These are phyloP conservation scores for Capronia americana DNA, from an alignment of 2,329 filamentous ascomycete species.

Conservation along the genomic window DNA sequence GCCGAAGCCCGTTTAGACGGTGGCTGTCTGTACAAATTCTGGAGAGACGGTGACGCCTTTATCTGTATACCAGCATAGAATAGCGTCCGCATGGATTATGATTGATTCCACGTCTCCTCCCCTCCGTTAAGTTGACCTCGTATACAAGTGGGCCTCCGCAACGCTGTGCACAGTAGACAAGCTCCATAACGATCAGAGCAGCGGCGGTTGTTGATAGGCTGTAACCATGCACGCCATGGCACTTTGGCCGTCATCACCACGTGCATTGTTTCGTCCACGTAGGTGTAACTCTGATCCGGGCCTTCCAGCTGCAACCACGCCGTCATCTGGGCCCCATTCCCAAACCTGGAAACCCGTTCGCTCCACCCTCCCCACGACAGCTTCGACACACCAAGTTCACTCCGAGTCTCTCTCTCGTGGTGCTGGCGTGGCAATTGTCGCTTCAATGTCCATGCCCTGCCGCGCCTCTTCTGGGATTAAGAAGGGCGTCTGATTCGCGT, in stretches of 20 bases:
- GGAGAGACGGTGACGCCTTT: not conserved
- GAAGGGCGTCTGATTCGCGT: conserved; percentile 23
- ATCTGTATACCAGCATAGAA: not conserved
- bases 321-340: not conserved
- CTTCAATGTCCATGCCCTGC: conserved; percentile 4
- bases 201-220: not conserved
- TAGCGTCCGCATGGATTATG: not conserved
- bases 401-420: not conserved
- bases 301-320: conserved; percentile 7
- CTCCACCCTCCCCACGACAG: conserved; percentile 14
- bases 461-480: conserved; percentile 23
- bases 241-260: not conserved
- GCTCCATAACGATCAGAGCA: not conserved
- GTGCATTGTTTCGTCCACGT: not conserved
- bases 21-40: not conserved
- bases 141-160: not conserved
- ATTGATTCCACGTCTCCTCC: not conserved
- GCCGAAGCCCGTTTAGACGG: conserved; percentile 33
- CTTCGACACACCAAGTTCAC: not conserved
- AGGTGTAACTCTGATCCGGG: not conserved
- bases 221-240: not conserved
- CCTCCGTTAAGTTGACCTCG: not conserved
- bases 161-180: not conserved
- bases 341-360: conserved; percentile 6
- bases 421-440: conserved; percentile 3